Conservation (phyloP, 805 yeast genomes). For the Sporopachydermia lactativora region DNA sequence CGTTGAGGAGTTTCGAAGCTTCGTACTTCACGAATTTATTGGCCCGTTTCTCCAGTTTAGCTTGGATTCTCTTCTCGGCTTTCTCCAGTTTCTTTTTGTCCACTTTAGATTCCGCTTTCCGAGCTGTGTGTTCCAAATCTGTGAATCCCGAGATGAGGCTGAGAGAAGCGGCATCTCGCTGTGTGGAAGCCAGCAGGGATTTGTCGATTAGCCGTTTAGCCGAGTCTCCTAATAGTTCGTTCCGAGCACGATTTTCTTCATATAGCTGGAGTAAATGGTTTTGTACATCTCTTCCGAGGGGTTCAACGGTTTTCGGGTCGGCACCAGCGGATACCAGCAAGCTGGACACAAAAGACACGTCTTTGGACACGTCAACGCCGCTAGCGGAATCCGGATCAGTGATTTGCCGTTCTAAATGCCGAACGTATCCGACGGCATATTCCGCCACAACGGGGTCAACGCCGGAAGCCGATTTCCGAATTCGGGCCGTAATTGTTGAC, state of each 20-base stretch:
- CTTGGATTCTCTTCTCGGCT: constrained; percentile 94
- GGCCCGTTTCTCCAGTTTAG: constrained; percentile 81
- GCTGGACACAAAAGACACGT: constrained; percentile 50
- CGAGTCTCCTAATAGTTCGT: constrained; percentile 73
- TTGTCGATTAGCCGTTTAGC: constrained; percentile 76
- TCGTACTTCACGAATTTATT: constrained; percentile 63
- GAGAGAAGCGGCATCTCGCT: constrained; percentile 58
- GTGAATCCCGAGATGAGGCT: constrained; percentile 64
- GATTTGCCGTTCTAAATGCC: constrained; percentile 64
- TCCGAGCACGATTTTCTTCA: constrained; percentile 53
- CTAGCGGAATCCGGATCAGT: constrained; percentile 74
- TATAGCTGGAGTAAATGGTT: constrained; percentile 37
- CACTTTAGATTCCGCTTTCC: constrained; percentile 85
- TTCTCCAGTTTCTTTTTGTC: constrained; percentile 94
- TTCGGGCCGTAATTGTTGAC: constrained; percentile 25
- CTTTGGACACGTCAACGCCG: constrained; percentile 50
- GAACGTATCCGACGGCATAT: constrained; percentile 81
- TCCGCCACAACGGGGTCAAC: constrained; percentile 82
- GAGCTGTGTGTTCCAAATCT: constrained; percentile 84
- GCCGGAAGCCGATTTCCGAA: constrained; percentile 76
- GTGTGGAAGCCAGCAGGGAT: constrained; percentile 51
- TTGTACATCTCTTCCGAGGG: constrained; percentile 31
- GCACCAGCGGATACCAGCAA: constrained; percentile 80
- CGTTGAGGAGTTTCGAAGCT: constrained; percentile 79
- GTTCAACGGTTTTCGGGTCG: constrained; percentile 34